phyloP scores from a whole-genome alignment of 2,329 filamentous ascomycete genomes.

The Botryotinia convoluta region DNA sequence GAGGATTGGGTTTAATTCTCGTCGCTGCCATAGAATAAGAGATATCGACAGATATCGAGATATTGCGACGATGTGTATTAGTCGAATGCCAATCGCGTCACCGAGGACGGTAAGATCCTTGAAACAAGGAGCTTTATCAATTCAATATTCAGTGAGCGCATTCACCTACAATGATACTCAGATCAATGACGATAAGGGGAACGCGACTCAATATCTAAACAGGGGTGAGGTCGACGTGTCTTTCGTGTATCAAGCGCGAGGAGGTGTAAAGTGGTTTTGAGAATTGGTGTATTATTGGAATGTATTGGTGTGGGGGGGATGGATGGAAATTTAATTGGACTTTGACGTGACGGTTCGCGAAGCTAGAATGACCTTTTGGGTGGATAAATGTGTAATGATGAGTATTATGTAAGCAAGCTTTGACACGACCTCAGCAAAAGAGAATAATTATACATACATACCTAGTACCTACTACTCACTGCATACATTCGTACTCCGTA shows the following conservation, averaged over 20 bases:
- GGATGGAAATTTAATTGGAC: conserved; percentile 13
- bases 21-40: conserved; percentile 32
- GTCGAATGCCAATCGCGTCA: conserved; percentile 21
- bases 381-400: not conserved
- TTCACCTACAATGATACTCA: not conserved
- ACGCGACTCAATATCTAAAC: conserved; percentile 25
- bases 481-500: not conserved
- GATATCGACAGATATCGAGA: conserved; percentile 5
- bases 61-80: conserved; percentile 1
- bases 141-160: conserved; percentile 14
- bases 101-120: not conserved
- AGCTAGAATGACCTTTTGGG: not conserved
- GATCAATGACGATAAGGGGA: conserved; percentile 24
- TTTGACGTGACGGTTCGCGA: conserved; percentile 3
- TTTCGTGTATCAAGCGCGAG: conserved; percentile 30
- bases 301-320: conserved; percentile 15
- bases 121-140: not conserved
- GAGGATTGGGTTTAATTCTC: conserved; percentile 32
- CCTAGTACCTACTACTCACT: too few relatives aligned
- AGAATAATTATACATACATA: not conserved
- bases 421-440: not conserved
- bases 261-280: conserved; percentile 29
- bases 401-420: not conserved
- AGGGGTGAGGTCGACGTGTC: conserved; percentile 26
- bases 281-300: conserved; percentile 8